Evolutionary conservation across 2,329 filamentous ascomycete species (phyloP), one percentile per base, ranked within the genome.

Genomic region (Trichoderma endophyticum): DNA sequence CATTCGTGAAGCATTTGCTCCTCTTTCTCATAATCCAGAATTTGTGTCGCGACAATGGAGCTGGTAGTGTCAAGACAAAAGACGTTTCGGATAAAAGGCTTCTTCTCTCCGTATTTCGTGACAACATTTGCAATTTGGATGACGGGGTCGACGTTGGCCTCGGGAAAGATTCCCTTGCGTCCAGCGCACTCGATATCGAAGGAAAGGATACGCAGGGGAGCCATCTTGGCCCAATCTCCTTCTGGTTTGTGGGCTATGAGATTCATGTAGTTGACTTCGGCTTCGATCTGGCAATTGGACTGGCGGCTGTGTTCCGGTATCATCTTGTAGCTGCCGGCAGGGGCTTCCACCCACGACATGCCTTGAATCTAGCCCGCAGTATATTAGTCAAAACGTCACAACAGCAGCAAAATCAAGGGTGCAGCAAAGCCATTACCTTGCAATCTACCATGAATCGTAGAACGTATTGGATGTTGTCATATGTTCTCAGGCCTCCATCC

Each of bases 111-210:
- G 75, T 97, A 98, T 78, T 91, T 88, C 36, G 95, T 98, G 21
- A 99, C 95, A 6, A 98, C 90, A 77, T 98, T 98, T 72, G 96
- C 96, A 75, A 99, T 99, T 81, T 99, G 96, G 75, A 99, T 99
- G 75, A 99, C 95, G 0, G 95, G 94, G 77, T 99, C 96, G 24
- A 93, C 84, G 73, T 95, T 90, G 11, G 97, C 91, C 81, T 99
- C 96, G 0, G 97, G 96, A 78, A 99, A 99, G 78, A 99, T 92
- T 75, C 96, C 96, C 83, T 99, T 98, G 76, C 97, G 92, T 66
- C 96, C 96, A 76, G 96, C 96, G 81, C 96, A 99, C 82, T 99
- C 96, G 77, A 99, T 99, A 88, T 99, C 96, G 78, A 99, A 98
- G 5, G 96, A 98, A 60, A 99, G 83, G 61, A 97, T 92, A 73